Evolutionary conservation across 2,329 filamentous ascomycete species (phyloP).

Genomic region (Fusarium sp.): DNA sequence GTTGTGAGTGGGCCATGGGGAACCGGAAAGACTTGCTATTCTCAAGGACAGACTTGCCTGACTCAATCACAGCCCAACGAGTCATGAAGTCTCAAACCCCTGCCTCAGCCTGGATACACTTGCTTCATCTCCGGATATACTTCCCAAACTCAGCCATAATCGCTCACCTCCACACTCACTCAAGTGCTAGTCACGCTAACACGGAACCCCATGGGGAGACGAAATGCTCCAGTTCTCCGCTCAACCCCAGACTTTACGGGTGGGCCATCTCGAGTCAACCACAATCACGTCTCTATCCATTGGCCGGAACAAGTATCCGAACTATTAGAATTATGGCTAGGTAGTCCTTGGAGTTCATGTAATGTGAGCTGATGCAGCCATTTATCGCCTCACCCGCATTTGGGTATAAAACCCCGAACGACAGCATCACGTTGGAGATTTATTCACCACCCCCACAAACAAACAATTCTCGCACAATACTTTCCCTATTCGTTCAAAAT

Average conservation of each 20-base stretch:
- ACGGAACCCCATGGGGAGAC: constrained; percentile 8
- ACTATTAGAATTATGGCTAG: not conserved
- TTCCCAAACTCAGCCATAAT: not conserved
- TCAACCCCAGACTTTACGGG: not conserved
- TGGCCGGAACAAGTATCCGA: not conserved
- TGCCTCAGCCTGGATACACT: not conserved
- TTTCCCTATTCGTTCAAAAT: constrained; percentile 13
- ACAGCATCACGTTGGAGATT: not conserved
- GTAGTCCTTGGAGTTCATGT: not conserved
- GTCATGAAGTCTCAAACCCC: not conserved
- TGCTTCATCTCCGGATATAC: not conserved
- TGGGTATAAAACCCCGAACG: constrained; percentile 5
- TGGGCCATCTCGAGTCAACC: not conserved
- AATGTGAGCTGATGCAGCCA: not conserved
- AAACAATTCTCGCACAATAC: not conserved
- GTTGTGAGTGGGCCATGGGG: not conserved
- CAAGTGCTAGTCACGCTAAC: not conserved
- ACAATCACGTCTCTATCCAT: not conserved
- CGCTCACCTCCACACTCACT: not conserved
- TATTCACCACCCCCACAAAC: not conserved
- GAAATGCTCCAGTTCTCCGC: not conserved
- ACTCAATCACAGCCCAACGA: not conserved
- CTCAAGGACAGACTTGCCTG: not conserved
- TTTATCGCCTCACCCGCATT: constrained; percentile 8
- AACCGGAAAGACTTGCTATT: not conserved